Conservation (phyloP, 805 yeast genomes). For the Saturnispora quitensis region DNA sequence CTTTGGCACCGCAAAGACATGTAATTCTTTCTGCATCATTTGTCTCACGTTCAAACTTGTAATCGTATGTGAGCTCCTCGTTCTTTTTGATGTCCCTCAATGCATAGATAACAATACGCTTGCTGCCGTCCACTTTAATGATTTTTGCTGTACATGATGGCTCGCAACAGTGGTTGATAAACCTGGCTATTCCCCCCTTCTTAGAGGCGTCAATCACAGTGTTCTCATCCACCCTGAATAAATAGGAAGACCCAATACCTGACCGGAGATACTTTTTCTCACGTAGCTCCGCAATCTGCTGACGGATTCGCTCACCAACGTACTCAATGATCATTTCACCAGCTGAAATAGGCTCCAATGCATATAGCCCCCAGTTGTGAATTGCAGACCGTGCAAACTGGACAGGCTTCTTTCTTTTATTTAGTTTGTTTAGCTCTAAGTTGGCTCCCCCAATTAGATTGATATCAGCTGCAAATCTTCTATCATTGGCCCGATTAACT, state of each 20-base stretch:
- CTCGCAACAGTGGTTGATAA: constrained; percentile 93
- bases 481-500: constrained; percentile 75
- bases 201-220: constrained; percentile 96
- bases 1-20: constrained; percentile 92
- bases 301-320: constrained; percentile 90
- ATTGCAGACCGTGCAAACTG: constrained; percentile 96
- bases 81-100: constrained; percentile 77
- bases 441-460: constrained; percentile 78
- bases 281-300: constrained; percentile 87
- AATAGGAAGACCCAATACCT: constrained; percentile 92
- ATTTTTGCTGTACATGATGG: constrained; percentile 98
- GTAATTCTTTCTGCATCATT: constrained; percentile 81
- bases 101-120: constrained; percentile 92
- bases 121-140: constrained; percentile 87
- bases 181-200: constrained; percentile 94
- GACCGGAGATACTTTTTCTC: constrained; percentile 78
- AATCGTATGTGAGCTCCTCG: constrained; percentile 92
- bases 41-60: constrained; percentile 86
- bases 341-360: constrained; percentile 90
- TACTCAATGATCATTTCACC: constrained; percentile 97
- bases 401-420: constrained; percentile 86
- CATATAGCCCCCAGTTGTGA: constrained; percentile 97
- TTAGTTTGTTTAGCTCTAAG: constrained; percentile 74
- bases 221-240: constrained; percentile 87
- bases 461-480: constrained; percentile 84